Conservation (phyloP, 352 stramenopile genomes). For the Paralagenidium karlingii region DNA sequence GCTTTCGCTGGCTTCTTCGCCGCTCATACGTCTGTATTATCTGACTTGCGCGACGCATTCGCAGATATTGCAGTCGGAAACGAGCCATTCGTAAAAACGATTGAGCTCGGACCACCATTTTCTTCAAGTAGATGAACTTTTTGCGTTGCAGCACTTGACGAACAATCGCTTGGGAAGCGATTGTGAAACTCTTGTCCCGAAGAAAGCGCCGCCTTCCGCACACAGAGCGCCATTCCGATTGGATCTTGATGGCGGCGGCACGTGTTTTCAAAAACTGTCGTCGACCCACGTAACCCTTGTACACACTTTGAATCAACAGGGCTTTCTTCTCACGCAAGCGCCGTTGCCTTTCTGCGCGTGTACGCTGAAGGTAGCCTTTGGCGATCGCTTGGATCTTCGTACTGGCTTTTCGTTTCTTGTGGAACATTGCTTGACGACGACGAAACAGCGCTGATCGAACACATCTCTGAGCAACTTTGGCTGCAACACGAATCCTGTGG, state of each 20-base stretch:
- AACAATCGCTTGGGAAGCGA: constrained; percentile 51
- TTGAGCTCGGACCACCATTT: constrained; percentile 47
- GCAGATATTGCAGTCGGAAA: not conserved
- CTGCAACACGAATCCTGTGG: not conserved
- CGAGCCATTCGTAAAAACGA: constrained; percentile 34
- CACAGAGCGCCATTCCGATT: constrained; percentile 30
- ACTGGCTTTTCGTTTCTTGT: constrained; percentile 19
- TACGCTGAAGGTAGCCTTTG: constrained; percentile 44
- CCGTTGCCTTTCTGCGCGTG: constrained; percentile 39
- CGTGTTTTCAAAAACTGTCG: constrained; percentile 16
- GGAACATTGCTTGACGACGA: too few relatives aligned
- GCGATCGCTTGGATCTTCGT: constrained; percentile 26
- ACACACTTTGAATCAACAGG: constrained; percentile 38
- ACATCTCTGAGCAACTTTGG: not conserved
- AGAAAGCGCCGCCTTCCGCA: constrained; percentile 30
- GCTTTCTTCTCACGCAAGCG: constrained; percentile 24
- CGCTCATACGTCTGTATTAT: too few relatives aligned
- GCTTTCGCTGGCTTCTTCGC: too few relatives aligned
- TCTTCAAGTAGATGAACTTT: constrained; percentile 53
- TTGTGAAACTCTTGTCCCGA: constrained; percentile 26
- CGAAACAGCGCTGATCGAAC: too few relatives aligned
- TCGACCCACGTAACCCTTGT: constrained; percentile 26
- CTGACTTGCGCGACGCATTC: too few relatives aligned
- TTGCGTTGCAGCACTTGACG: constrained; percentile 50
- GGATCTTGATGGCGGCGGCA: constrained; percentile 18